Conservation (phyloP, 805 yeast genomes). For the Maudiozyma bulderi region DNA sequence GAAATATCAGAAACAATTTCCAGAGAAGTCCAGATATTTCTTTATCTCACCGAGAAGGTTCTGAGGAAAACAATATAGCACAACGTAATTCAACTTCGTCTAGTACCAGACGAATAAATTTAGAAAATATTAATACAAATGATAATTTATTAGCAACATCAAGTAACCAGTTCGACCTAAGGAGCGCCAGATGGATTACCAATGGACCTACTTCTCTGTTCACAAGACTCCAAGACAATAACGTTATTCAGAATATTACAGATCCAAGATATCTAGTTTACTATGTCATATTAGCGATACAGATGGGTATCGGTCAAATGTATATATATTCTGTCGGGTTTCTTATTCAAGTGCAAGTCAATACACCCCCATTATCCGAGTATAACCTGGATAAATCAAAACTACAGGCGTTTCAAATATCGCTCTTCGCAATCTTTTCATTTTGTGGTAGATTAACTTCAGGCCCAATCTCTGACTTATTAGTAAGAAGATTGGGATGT, state of each 20-base stretch:
- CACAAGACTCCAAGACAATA: background rate
- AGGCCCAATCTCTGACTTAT: conserved; percentile 56
- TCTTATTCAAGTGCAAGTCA: conserved; percentile 44
- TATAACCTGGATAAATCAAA: conserved; percentile 30
- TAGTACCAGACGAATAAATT: background rate
- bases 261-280: conserved; percentile 39
- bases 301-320: conserved; percentile 60
- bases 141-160: too few relatives aligned
- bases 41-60: background rate
- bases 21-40: background rate
- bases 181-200: background rate
- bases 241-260: conserved; percentile 15
- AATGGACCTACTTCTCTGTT: background rate
- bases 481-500: conserved; percentile 40
- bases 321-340: conserved; percentile 69
- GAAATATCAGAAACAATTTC: background rate
- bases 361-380: conserved; percentile 17
- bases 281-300: conserved; percentile 44
- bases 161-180: background rate
- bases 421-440: conserved; percentile 53
- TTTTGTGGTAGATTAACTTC: conserved; percentile 55
- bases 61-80: background rate
- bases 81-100: background rate
- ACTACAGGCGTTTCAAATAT: conserved; percentile 62
- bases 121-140: background rate